These are phyloP conservation scores for Dioszegia aurantiaca DNA, from an alignment of 768 basidiomycete genomes.

Conservation along the genomic window DNA sequence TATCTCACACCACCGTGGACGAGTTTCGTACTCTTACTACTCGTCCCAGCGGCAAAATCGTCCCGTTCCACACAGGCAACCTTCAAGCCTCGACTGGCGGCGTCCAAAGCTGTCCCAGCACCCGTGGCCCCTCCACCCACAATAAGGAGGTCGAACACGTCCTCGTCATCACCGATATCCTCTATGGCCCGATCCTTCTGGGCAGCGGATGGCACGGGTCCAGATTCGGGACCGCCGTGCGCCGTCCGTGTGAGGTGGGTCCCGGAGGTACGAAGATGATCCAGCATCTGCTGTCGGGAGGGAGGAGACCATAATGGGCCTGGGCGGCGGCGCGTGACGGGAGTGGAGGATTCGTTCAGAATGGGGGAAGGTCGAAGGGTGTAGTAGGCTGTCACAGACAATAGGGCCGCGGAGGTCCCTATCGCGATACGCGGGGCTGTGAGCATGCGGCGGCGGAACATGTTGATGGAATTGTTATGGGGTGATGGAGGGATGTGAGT, in stretches of 20 bases:
- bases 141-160: slow-evolving; percentile 71
- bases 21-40: slow-evolving; percentile 95
- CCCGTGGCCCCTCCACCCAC: slow-evolving; percentile 96
- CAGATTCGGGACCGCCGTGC: slow-evolving; percentile 38
- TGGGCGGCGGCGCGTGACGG: slow-evolving; percentile 49
- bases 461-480: slow-evolving; percentile 5
- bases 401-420: slow-evolving; percentile 6
- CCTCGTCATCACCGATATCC: slow-evolving; percentile 55
- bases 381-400: slow-evolving; percentile 16
- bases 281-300: slow-evolving; percentile 52
- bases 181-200: slow-evolving; percentile 1
- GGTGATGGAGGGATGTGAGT: neutral
- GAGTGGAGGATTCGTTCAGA: slow-evolving; percentile 15
- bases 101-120: slow-evolving; percentile 93
- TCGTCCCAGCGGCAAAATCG: slow-evolving; percentile 89
- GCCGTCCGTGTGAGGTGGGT: slow-evolving; percentile 29
- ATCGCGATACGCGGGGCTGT: slow-evolving; percentile 16
- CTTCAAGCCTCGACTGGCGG: slow-evolving; percentile 82
- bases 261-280: slow-evolving; percentile 50
- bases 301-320: slow-evolving; percentile 54
- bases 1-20: slow-evolving; percentile 98
- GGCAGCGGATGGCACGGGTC: slow-evolving; percentile 29
- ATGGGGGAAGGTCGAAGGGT: slow-evolving; percentile 16
- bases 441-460: slow-evolving; percentile 16
- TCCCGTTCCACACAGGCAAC: slow-evolving; percentile 91